Evolutionary conservation across 257 asterid species (phyloP).

Genomic region (Plantago major): DNA sequence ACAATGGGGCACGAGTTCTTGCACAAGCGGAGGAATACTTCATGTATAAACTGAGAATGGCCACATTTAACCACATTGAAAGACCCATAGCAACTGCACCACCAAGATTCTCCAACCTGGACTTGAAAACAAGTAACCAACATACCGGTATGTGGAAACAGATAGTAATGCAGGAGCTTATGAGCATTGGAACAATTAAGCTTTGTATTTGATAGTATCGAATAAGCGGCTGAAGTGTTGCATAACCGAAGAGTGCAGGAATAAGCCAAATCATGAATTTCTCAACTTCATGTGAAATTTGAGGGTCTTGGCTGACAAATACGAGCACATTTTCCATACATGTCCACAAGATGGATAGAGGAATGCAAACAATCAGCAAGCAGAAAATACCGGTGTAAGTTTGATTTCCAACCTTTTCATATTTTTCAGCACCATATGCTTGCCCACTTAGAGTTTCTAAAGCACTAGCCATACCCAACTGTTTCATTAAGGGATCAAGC

Average conservation of each 20-base stretch:
- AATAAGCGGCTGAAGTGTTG: conserved; percentile 47
- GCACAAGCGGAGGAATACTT: conserved; percentile 38
- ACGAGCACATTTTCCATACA: conserved; percentile 40
- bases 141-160: conserved; percentile 44
- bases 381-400: conserved; percentile 62
- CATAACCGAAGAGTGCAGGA: conserved; percentile 61
- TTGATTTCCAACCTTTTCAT: conserved; percentile 60
- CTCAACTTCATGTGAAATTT: conserved; percentile 69
- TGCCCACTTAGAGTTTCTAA: conserved; percentile 78
- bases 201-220: conserved; percentile 60
- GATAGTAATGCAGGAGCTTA: conserved; percentile 44
- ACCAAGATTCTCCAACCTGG: conserved; percentile 37
- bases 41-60: conserved; percentile 42
- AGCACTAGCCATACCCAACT: conserved; percentile 80
- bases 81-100: conserved; percentile 50
- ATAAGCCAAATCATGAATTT: conserved; percentile 47
- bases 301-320: conserved; percentile 68
- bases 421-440: conserved; percentile 75
- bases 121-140: conserved; percentile 48
- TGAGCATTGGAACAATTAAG: conserved; percentile 47
- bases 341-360: conserved; percentile 56
- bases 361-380: conserved; percentile 46
- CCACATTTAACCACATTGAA: conserved; percentile 58
- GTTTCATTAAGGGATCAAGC: conserved; percentile 15
- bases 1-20: conserved; percentile 44